Evolutionary conservation across 371 early-diverging fungal species (phyloP), one percentile per base, ranked within the genome.

Genomic region (Polyrhizophydium stewartii): DNA sequence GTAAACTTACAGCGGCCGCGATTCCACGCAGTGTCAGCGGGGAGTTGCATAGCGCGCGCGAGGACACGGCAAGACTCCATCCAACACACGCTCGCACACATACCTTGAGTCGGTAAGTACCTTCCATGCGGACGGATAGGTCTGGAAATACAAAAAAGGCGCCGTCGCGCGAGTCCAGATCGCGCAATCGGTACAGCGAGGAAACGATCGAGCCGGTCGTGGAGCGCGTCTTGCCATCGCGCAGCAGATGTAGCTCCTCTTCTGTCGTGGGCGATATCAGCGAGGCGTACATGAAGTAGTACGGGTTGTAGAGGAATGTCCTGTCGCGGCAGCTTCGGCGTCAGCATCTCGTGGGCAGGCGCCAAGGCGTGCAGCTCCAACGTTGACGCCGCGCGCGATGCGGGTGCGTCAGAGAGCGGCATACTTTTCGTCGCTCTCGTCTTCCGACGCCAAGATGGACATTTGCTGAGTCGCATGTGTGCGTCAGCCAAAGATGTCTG

Each of bases 141-240:
- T 97, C 97, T 35, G 93, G 92, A 75, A 96, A 97, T 37, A 96
- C 95, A 79, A 96, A 96, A 73, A 93, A 96, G 1, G 92, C 94
- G 49, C 92, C 96, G 60, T 93, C 92, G n/a, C 82, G 77, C 60
- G 86, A 86, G 64, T 91, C 89, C 28, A 84, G 81, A 64, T 95
- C 96, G 58, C 89, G 89, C 58, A 96, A 78, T 10, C 92, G 87
- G 71, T 92, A 91, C 38, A 94, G 72, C 0, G 94, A 92, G 0
- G 94, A 94, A 17, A 93, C 95, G 50, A 92, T 89, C 6, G 92
- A 90, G 12, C 97, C 97, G 1, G 86, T 78, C 0, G 87, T 90
- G 30, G 86, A 83, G 22, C 90, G 72, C 33, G 89, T 89, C 51
- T 85, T 87, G 7, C 87, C 87, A 69, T 90, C 89, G 41, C 85